Evolutionary conservation across 257 asterid genomes (phyloP).

Genomic region (Verbascum thapsus): DNA sequence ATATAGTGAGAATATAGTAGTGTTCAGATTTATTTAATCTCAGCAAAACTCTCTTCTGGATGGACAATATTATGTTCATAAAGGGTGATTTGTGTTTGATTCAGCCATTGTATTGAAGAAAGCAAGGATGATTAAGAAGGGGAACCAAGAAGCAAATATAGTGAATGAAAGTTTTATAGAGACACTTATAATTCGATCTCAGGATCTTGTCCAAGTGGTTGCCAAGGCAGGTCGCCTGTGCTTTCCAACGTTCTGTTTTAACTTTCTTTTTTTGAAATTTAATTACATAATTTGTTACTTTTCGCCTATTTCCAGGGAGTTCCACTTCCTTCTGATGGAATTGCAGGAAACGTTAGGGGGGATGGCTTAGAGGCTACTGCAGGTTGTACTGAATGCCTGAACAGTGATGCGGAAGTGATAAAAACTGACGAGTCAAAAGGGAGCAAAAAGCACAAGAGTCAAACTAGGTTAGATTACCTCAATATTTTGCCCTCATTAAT

Average conservation of each 20-base stretch:
- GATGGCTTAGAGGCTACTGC: slow-evolving; percentile 39
- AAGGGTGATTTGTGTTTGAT: slow-evolving; percentile 31
- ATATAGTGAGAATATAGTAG: not conserved
- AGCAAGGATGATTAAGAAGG: slow-evolving; percentile 77
- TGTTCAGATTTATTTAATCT: not conserved
- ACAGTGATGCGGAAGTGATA: slow-evolving; percentile 38
- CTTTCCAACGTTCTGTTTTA: slow-evolving; percentile 18
- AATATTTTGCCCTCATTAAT: slow-evolving; percentile 7
- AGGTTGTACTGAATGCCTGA: slow-evolving; percentile 36
- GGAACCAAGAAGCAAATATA: slow-evolving; percentile 54
- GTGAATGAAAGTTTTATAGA: slow-evolving; percentile 58
- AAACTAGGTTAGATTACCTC: slow-evolving; percentile 41
- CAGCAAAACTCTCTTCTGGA: not conserved
- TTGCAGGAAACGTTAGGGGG: slow-evolving; percentile 43
- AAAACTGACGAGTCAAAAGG: slow-evolving; percentile 31
- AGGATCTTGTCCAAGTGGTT: slow-evolving; percentile 87
- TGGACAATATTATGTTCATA: slow-evolving; percentile 9
- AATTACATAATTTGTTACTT: not conserved
- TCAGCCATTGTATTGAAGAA: slow-evolving; percentile 84
- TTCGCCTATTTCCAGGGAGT: slow-evolving; percentile 51
- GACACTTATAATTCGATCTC: slow-evolving; percentile 67
- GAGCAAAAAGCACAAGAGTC: slow-evolving; percentile 34
- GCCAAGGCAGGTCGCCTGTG: slow-evolving; percentile 61
- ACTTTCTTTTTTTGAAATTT: not conserved
- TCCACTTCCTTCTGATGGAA: slow-evolving; percentile 55